phyloP scores from a whole-genome alignment of 805 yeast genomes.

The Wickerhamomyces xylosicus region DNA sequence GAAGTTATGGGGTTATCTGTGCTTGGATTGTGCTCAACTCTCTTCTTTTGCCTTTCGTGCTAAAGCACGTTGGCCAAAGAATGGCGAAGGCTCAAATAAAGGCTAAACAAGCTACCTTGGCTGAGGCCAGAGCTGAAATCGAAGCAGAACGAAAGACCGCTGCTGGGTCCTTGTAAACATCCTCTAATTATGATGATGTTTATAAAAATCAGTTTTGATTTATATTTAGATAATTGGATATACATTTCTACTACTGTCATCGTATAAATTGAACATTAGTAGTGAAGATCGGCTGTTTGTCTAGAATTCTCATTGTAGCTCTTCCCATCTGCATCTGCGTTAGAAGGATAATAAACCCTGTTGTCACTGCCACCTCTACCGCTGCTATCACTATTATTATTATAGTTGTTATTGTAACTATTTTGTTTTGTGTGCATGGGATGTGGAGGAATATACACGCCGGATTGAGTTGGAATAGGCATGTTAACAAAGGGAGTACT shows the following conservation, averaged over 20 bases:
- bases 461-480: conserved; percentile 74
- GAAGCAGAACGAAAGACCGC: background rate
- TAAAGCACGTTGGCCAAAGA: conserved; percentile 30
- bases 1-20: conserved; percentile 45
- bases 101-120: conserved; percentile 9
- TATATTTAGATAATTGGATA: too few relatives aligned
- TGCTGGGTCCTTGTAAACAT: too few relatives aligned
- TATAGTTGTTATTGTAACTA: conserved; percentile 88
- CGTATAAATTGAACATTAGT: background rate
- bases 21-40: conserved; percentile 49
- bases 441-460: background rate
- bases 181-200: too few relatives aligned
- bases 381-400: conserved; percentile 95
- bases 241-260: background rate
- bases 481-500: conserved; percentile 86
- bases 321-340: too few relatives aligned
- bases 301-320: too few relatives aligned
- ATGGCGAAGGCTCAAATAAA: conserved; percentile 22
- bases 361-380: conserved; percentile 94
- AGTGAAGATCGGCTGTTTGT: too few relatives aligned
- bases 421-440: conserved; percentile 81
- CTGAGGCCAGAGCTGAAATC: background rate
- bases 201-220: too few relatives aligned
- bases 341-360: conserved; percentile 39
- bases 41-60: conserved; percentile 30